Percentiles rank a stretch among this genome's conserved stretches.
These are phyloP conservation scores for Cornus suecica DNA, from an alignment of 148 eudicot species.

Conservation along the genomic window DNA sequence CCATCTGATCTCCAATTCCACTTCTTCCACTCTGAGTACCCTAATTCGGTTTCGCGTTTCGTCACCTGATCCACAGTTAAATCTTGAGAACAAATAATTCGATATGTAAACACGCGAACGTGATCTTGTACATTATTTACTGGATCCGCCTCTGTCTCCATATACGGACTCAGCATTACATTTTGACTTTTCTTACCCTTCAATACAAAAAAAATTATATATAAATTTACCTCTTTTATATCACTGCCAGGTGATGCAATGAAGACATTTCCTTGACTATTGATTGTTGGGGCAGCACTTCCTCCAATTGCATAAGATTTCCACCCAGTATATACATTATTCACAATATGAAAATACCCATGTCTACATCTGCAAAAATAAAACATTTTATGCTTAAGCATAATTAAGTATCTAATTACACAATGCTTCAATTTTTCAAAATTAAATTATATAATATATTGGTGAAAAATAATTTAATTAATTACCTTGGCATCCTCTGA, in stretches of 20 bases:
- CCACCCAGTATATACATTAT: constrained; percentile 24
- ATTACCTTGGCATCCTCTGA: constrained; percentile 28
- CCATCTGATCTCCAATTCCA: constrained; percentile 35
- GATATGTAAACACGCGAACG: no score
- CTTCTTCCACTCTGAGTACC: constrained; percentile 18
- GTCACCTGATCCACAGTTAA: constrained; percentile 20
- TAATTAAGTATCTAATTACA: neutral
- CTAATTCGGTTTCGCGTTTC: constrained; percentile 18
- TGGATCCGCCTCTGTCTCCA: no score
- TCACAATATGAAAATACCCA: constrained; percentile 27
- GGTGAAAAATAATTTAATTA: neutral
- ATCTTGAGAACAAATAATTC: no score
- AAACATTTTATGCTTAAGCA: neutral
- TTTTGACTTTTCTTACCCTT: no score
- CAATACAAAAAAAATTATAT: no score
- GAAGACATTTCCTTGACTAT: constrained; percentile 28
- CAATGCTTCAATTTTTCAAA: neutral
- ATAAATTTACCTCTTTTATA: constrained; percentile 19
- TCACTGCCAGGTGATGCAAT: constrained; percentile 12
- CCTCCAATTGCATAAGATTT: constrained; percentile 28
- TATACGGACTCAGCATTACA: no score
- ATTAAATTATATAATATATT: no score
- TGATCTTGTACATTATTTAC: no score
- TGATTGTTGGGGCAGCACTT: constrained; percentile 25
- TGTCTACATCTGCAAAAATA: constrained; percentile 23